These are phyloP conservation scores for Solioccasus polychromus DNA, from an alignment of 768 basidiomycete species.

Conservation along the genomic window DNA sequence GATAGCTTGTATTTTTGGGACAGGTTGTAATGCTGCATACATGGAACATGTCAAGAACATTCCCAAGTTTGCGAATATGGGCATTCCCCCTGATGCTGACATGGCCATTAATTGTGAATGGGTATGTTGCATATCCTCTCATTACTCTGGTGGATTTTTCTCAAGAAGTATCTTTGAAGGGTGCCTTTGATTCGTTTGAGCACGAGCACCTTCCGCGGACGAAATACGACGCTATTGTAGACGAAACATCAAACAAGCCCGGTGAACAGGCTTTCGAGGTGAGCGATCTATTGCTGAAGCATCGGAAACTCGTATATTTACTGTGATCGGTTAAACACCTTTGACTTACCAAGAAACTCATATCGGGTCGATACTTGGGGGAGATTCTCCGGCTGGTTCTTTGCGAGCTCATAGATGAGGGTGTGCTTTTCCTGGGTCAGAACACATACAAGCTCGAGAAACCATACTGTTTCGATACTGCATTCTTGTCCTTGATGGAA, in stretches of 20 bases:
- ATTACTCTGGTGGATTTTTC: neutral
- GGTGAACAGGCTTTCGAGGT: slow-evolving; percentile 93
- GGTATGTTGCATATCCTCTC: slow-evolving; percentile 42
- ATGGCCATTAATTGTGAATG: slow-evolving; percentile 99
- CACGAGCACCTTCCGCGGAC: slow-evolving; percentile 95
- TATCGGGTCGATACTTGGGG: slow-evolving; percentile 92
- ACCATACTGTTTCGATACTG: slow-evolving; percentile 91
- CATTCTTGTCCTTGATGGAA: slow-evolving; percentile 96
- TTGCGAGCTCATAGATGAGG: slow-evolving; percentile 93
- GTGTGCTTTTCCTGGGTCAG: slow-evolving; percentile 96
- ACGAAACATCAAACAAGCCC: slow-evolving; percentile 94
- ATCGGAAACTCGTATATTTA: neutral
- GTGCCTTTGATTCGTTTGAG: slow-evolving; percentile 94
- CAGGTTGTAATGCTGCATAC: slow-evolving; percentile 97
- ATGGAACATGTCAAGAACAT: slow-evolving; percentile 89
- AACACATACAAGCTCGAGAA: slow-evolving; percentile 98
- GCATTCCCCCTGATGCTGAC: slow-evolving; percentile 57
- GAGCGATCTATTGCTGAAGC: slow-evolving; percentile 6
- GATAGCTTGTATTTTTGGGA: slow-evolving; percentile 96
- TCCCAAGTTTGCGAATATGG: slow-evolving; percentile 77
- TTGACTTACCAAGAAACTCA: slow-evolving; percentile 66
- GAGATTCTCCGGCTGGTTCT: slow-evolving; percentile 95
- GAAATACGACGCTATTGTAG: slow-evolving; percentile 90
- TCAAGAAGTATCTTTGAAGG: slow-evolving; percentile 42
- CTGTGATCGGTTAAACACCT: neutral